Percentiles rank a stretch among this genome's conserved stretches.
These are phyloP conservation scores for Xylaria sp. DNA, from an alignment of 2,329 filamentous ascomycete species.

Conservation along the genomic window DNA sequence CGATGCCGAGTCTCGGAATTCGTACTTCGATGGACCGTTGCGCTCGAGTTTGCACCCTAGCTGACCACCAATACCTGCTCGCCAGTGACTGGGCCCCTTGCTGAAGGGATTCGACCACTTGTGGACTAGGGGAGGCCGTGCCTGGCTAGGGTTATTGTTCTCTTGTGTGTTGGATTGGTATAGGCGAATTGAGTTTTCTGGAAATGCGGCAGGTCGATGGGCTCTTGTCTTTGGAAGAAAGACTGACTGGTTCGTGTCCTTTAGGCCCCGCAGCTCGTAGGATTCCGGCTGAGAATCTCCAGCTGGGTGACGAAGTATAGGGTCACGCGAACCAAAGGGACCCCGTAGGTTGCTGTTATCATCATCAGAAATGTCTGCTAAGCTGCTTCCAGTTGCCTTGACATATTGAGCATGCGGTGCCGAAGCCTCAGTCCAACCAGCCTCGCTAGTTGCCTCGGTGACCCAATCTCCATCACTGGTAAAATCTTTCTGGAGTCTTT, in stretches of 20 bases:
- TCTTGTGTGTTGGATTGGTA: constrained; percentile 9
- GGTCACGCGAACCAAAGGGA: constrained; percentile 21
- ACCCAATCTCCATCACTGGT: constrained; percentile 43
- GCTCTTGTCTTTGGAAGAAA: constrained; percentile 14
- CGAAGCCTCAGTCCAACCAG: constrained; percentile 21
- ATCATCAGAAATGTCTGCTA: constrained; percentile 49
- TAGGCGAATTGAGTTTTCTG: constrained; percentile 20
- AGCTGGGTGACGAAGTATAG: constrained; percentile 26
- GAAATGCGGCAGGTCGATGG: constrained; percentile 8
- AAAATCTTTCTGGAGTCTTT: constrained; percentile 8
- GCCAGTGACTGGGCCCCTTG: constrained; percentile 6
- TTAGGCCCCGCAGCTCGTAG: constrained; percentile 21
- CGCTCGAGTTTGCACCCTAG: constrained; percentile 22
- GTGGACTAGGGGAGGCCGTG: neutral
- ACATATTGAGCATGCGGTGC: constrained; percentile 4
- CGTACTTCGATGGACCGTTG: constrained; percentile 30
- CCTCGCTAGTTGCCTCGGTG: constrained; percentile 41
- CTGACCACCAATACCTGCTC: constrained; percentile 11
- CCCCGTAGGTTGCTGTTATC: constrained; percentile 10
- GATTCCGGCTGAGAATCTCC: neutral
- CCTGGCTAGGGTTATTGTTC: neutral
- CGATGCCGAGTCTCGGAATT: constrained; percentile 36
- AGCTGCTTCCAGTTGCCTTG: constrained; percentile 44
- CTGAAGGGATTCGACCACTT: constrained; percentile 25
- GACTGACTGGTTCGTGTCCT: constrained; percentile 18